Conservation (phyloP, 441 rosid species). For the Euphorbia neoarborescens region DNA sequence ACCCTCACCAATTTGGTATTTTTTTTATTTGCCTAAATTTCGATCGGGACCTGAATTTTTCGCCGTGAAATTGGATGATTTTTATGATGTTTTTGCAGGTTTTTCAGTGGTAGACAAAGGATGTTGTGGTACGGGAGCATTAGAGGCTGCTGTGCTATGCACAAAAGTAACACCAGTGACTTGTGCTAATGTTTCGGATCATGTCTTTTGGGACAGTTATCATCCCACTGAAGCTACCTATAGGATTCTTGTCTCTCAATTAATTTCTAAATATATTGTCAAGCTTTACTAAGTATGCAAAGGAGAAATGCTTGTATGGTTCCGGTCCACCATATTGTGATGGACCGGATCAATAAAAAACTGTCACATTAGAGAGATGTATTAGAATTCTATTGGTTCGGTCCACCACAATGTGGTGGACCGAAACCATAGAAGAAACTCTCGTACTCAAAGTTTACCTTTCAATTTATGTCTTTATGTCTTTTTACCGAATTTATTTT, state of each 20-base stretch:
- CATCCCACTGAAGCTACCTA: constrained; percentile 53
- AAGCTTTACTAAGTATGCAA: constrained; percentile 19
- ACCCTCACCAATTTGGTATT: constrained; percentile 50
- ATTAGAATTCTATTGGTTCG: too few species aligned
- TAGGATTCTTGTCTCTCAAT: constrained; percentile 17
- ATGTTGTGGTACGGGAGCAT: constrained; percentile 44
- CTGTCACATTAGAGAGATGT: too few species aligned
- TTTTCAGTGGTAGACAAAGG: constrained; percentile 27
- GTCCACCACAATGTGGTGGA: too few species aligned
- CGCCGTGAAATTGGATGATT: too few species aligned
- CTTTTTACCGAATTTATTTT: not conserved
- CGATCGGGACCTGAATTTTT: too few species aligned
- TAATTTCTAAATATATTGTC: constrained; percentile 13
- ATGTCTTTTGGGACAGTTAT: constrained; percentile 47
- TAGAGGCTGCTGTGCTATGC: constrained; percentile 37
- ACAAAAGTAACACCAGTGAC: constrained; percentile 20
- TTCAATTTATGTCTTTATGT: not conserved
- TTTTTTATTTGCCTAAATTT: too few species aligned
- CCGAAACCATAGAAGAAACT: too few species aligned
- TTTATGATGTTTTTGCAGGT: constrained; percentile 22
- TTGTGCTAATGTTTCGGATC: constrained; percentile 28
- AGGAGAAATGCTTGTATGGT: too few species aligned
- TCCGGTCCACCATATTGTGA: too few species aligned
- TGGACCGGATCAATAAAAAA: too few species aligned
- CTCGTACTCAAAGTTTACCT: not conserved